Evolutionary conservation across 768 basidiomycete genomes (phyloP).

Genomic region (Boletellus emodensis): DNA sequence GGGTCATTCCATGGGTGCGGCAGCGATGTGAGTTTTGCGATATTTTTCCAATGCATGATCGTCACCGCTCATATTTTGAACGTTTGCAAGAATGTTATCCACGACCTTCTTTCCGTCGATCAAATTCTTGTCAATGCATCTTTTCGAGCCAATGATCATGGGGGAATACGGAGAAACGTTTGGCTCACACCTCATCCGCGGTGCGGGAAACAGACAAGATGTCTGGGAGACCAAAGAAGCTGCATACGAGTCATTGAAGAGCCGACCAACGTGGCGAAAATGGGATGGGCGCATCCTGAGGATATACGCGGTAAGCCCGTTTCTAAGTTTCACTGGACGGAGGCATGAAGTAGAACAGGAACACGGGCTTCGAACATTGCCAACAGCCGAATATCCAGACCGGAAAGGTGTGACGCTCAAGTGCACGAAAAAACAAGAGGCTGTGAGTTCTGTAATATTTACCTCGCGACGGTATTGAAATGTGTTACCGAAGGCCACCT

Average conservation of each 20-base stretch:
- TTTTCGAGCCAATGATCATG: not conserved
- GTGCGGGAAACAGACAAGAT: not conserved
- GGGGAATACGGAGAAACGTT: not conserved
- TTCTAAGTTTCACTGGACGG: too few species aligned
- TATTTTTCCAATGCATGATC: too few species aligned
- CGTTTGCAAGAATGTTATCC: not conserved
- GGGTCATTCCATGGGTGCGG: not conserved
- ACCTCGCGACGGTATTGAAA: not conserved
- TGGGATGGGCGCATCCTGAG: conserved; percentile 8
- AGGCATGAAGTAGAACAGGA: not conserved
- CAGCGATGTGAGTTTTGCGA: not conserved
- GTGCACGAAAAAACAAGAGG: not conserved
- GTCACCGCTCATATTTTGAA: not conserved
- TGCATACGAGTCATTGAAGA: not conserved
- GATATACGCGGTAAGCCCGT: not conserved
- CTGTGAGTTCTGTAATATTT: not conserved
- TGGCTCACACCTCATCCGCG: not conserved
- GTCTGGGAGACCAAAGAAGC: not conserved
- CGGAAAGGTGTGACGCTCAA: conserved; percentile 3
- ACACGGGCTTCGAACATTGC: conserved; percentile 5
- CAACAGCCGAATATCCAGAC: conserved; percentile 3
- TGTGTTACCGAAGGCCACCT: not conserved
- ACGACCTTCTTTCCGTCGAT: conserved; percentile 1
- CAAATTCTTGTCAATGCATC: conserved; percentile 6
- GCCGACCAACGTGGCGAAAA: not conserved